Conservation (phyloP, 2,329 filamentous ascomycete genomes). For the Phoma sp. region DNA sequence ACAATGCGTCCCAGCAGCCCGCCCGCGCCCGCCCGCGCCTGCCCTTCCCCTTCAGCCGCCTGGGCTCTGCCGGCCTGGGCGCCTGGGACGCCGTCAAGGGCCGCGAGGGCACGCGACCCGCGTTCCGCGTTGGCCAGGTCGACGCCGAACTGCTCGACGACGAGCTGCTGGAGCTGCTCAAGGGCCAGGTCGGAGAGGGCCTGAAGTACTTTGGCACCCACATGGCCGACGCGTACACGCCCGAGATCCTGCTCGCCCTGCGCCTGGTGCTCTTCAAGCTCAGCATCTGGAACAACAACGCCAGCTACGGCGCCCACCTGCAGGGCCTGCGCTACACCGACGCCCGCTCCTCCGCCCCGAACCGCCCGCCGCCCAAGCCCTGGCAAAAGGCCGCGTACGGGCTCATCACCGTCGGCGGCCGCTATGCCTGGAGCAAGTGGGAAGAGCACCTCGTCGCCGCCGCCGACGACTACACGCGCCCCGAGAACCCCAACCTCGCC, state of each 20-base stretch:
- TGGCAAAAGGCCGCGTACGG: slow-evolving; percentile 88
- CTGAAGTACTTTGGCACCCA: slow-evolving; percentile 83
- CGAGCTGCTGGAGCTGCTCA: slow-evolving; percentile 85
- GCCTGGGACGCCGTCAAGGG: slow-evolving; percentile 76
- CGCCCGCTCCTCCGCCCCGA: slow-evolving; percentile 65
- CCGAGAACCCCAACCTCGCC: slow-evolving; percentile 59
- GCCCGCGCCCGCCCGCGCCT: slow-evolving; percentile 53
- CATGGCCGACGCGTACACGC: slow-evolving; percentile 83
- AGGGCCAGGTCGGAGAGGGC: slow-evolving; percentile 84
- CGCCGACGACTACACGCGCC: slow-evolving; percentile 73
- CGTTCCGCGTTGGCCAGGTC: slow-evolving; percentile 93
- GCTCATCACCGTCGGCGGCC: slow-evolving; percentile 82
- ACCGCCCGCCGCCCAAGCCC: slow-evolving; percentile 73
- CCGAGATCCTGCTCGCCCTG: slow-evolving; percentile 82
- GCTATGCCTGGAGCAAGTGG: slow-evolving; percentile 92
- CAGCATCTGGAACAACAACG: slow-evolving; percentile 94
- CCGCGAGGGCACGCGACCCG: slow-evolving; percentile 80
- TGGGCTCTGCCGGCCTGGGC: slow-evolving; percentile 58
- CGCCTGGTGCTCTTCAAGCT: slow-evolving; percentile 89
- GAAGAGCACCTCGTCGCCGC: slow-evolving; percentile 82
- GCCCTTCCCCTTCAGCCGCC: slow-evolving; percentile 65
- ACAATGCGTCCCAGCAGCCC: slow-evolving; percentile 48
- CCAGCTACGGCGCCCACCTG: slow-evolving; percentile 90
- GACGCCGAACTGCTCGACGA: slow-evolving; percentile 95
- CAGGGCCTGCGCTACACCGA: slow-evolving; percentile 93